Percentiles rank a stretch among this genome's conserved stretches.
These are phyloP conservation scores for Centella asiatica DNA, from an alignment of 129 eudicot genomes.

Conservation along the genomic window DNA sequence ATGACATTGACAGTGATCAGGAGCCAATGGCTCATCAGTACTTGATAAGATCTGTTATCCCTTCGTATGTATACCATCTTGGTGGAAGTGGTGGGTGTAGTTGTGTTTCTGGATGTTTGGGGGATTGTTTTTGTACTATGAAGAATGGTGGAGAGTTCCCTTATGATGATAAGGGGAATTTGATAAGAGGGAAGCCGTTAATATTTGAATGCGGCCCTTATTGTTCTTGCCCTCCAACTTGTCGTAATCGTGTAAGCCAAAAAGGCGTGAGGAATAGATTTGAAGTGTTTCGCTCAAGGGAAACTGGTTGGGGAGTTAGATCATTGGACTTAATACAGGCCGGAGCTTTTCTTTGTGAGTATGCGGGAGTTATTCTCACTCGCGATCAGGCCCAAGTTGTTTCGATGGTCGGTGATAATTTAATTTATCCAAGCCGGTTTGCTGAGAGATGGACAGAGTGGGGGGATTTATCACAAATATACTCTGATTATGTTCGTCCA, in stretches of 20 bases:
- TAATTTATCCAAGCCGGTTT: slow-evolving; percentile 64
- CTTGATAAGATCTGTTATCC: slow-evolving; percentile 40
- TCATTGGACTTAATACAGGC: slow-evolving; percentile 61
- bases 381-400: slow-evolving; percentile 48
- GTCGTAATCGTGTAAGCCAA: slow-evolving; percentile 59
- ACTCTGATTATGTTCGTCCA: slow-evolving; percentile 37
- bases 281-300: slow-evolving; percentile 66
- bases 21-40: slow-evolving; percentile 56
- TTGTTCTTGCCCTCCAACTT: slow-evolving; percentile 52
- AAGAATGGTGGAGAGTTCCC: slow-evolving; percentile 59
- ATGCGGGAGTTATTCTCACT: slow-evolving; percentile 60
- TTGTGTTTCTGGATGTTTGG: slow-evolving; percentile 40
- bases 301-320: slow-evolving; percentile 77
- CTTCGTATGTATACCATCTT: slow-evolving; percentile 37
- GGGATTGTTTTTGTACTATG: slow-evolving; percentile 45
- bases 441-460: slow-evolving; percentile 71
- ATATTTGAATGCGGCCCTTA: slow-evolving; percentile 58
- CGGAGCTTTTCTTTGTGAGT: slow-evolving; percentile 73
- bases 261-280: slow-evolving; percentile 49
- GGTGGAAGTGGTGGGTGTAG: slow-evolving; percentile 43
- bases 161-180: slow-evolving; percentile 47
- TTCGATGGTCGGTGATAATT: slow-evolving; percentile 54
- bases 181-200: slow-evolving; percentile 48
- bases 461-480: slow-evolving; percentile 64
- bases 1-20: slow-evolving; percentile 52